These are phyloP conservation scores for Nymphaea colorata DNA, from an alignment of 164 flowering plant species.

Conservation along the genomic window DNA sequence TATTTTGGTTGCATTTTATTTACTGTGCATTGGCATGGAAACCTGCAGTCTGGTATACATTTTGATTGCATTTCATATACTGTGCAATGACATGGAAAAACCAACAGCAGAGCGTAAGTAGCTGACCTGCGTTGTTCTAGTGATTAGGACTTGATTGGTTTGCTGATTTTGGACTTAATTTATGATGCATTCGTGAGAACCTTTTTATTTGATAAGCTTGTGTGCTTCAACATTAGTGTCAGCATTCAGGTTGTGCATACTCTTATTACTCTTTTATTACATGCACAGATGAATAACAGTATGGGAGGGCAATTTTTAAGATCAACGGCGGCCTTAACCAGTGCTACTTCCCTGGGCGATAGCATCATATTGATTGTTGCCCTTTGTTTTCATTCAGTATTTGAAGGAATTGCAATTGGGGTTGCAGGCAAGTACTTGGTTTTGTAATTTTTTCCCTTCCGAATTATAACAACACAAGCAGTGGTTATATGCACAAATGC, in stretches of 20 bases:
- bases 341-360: slow-evolving; percentile 44
- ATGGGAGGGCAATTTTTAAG: slow-evolving; percentile 2
- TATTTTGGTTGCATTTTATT: not conserved
- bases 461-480: not conserved
- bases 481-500: too few relatives aligned
- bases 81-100: too few relatives aligned
- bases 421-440: slow-evolving; percentile 18
- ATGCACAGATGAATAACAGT: slow-evolving; percentile 11
- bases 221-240: not conserved
- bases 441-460: not conserved
- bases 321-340: slow-evolving; percentile 8
- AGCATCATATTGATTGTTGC: slow-evolving; percentile 51
- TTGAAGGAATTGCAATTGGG: slow-evolving; percentile 77
- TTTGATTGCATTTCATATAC: too few relatives aligned
- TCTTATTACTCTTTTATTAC: not conserved
- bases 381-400: slow-evolving; percentile 61
- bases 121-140: too few relatives aligned
- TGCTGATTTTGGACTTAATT: too few relatives aligned
- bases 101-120: too few relatives aligned
- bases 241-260: not conserved
- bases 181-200: too few relatives aligned
- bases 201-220: too few relatives aligned
- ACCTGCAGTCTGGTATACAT: too few relatives aligned
- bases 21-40: too few relatives aligned
- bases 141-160: too few relatives aligned